Conservation (phyloP, 352 stramenopile genomes). For the Elongisporangium anandrum region DNA sequence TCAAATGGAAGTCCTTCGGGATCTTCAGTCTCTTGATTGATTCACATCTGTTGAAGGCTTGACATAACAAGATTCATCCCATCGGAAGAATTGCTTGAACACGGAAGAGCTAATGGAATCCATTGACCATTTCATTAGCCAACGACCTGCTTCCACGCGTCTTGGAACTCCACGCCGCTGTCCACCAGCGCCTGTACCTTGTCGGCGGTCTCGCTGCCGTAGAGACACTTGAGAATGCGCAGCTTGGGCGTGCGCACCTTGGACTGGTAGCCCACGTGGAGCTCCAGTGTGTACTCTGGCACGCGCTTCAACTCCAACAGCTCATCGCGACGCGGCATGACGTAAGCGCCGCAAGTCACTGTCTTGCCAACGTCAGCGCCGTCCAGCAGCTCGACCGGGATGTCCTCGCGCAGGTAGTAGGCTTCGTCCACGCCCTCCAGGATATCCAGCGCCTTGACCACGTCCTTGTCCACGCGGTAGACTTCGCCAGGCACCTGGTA, state of each 20-base stretch:
- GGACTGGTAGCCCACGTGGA: conserved; percentile 45
- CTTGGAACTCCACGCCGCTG: conserved; percentile 33
- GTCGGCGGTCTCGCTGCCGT: conserved; percentile 28
- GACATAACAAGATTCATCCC: too few relatives aligned
- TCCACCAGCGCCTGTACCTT: conserved; percentile 36
- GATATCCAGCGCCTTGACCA: conserved; percentile 55
- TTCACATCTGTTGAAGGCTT: too few relatives aligned
- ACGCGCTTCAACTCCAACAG: conserved; percentile 46
- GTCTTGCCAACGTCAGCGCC: conserved; percentile 31
- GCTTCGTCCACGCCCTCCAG: conserved; percentile 67
- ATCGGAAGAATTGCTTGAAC: too few relatives aligned
- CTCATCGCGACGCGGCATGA: conserved; percentile 50
- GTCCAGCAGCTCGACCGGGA: conserved; percentile 48
- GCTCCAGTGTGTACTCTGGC: conserved; percentile 41
- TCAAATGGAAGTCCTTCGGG: too few relatives aligned
- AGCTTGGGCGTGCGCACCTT: conserved; percentile 34
- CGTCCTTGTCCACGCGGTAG: conserved; percentile 54
- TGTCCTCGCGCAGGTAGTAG: conserved; percentile 63
- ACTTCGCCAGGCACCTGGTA: conserved; percentile 56
- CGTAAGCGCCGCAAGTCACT: conserved; percentile 43
- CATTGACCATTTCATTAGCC: too few relatives aligned
- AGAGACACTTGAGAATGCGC: conserved; percentile 57
- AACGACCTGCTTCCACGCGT: conserved; percentile 38
- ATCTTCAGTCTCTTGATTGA: too few relatives aligned
- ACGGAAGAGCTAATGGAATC: too few relatives aligned